Evolutionary conservation across 257 asterid genomes (phyloP).

Genomic region (Verbascum thapsus): DNA sequence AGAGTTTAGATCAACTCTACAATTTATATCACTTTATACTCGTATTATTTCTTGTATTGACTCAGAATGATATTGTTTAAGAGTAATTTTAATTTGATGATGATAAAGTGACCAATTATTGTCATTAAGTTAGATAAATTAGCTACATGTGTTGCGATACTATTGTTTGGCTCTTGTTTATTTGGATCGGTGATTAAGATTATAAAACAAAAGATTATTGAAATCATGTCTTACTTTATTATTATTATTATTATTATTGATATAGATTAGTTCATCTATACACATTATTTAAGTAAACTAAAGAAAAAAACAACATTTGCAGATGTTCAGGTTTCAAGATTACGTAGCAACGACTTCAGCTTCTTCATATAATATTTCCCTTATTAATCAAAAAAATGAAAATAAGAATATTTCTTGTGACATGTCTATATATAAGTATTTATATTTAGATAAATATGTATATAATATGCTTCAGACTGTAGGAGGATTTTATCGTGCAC

Average conservation of each 20-base stretch:
- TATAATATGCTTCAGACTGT: too few relatives aligned
- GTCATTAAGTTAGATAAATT: neutral
- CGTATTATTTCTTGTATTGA: too few relatives aligned
- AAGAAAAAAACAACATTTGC: constrained; percentile 9
- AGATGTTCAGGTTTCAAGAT: neutral
- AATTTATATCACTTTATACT: too few relatives aligned
- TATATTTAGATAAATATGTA: too few relatives aligned
- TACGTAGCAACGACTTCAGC: neutral
- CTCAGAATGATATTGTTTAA: neutral
- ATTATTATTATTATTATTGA: neutral
- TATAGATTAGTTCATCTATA: constrained; percentile 9
- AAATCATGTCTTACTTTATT: neutral
- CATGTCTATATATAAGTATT: too few relatives aligned
- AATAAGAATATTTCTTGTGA: too few relatives aligned
- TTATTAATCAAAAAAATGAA: too few relatives aligned
- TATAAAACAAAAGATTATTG: neutral
- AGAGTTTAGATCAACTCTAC: too few relatives aligned
- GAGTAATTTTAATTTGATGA: neutral
- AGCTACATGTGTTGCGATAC: neutral
- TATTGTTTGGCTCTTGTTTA: neutral
- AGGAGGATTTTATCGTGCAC: too few relatives aligned
- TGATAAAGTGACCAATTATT: constrained; percentile 6
- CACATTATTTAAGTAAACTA: constrained; percentile 11
- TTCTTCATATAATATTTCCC: neutral
- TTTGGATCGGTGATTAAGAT: neutral